phyloP scores from a whole-genome alignment of 257 asterid genomes.

The Rehmannia glutinosa region DNA sequence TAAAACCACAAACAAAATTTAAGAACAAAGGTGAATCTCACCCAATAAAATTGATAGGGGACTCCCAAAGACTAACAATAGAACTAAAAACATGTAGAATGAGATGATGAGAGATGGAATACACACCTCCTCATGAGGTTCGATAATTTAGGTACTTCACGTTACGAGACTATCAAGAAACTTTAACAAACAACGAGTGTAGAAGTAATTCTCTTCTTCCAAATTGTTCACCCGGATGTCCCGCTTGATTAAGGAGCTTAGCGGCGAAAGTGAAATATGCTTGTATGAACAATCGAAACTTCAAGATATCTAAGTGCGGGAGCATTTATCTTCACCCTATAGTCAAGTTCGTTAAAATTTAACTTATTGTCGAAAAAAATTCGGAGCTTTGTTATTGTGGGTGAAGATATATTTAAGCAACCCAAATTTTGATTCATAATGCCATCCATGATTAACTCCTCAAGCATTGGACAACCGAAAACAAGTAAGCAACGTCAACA shows the following conservation, averaged over 20 bases:
- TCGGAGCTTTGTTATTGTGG: neutral
- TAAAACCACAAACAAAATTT: neutral
- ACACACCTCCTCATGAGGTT: neutral
- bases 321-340: neutral
- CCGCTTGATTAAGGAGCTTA: neutral
- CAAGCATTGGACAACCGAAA: conserved; percentile 6
- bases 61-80: neutral
- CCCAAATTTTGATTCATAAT: neutral
- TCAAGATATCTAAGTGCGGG: neutral
- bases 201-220: too few relatives aligned
- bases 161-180: neutral
- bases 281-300: neutral
- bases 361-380: too few relatives aligned
- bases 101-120: neutral
- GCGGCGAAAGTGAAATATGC: neutral
- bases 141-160: neutral
- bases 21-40: neutral
- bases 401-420: neutral
- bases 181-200: too few relatives aligned
- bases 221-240: neutral
- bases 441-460: neutral
- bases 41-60: neutral
- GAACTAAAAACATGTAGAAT: neutral
- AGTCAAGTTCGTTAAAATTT: too few relatives aligned
- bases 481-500: neutral